Evolutionary conservation across 140 eudicot genomes (phyloP).

Genomic region (Cichorium intybus): DNA sequence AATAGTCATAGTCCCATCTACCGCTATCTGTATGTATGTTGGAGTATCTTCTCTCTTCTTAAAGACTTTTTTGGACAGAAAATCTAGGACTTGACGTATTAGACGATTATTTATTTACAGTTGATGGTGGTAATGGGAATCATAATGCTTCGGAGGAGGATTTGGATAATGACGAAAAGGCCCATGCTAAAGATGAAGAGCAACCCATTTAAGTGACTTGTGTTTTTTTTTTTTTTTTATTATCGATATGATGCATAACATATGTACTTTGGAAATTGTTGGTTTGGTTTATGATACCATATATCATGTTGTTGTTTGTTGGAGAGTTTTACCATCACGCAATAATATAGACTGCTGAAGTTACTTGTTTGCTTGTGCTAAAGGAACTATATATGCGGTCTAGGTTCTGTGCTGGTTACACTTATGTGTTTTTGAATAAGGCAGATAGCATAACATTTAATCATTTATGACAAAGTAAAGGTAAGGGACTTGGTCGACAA

Average conservation of each 20-base stretch:
- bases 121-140: conserved; percentile 28
- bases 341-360: conserved; percentile 20
- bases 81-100: neutral
- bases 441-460: too few relatives aligned
- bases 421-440: too few relatives aligned
- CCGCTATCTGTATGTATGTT: neutral
- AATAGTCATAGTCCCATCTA: neutral
- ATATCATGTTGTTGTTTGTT: conserved; percentile 24
- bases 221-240: conserved; percentile 14
- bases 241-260: conserved; percentile 21
- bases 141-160: conserved; percentile 30
- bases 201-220: conserved; percentile 20
- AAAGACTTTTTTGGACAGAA: too few relatives aligned
- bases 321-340: conserved; percentile 21
- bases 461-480: too few relatives aligned
- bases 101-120: conserved; percentile 16
- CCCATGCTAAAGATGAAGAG: conserved; percentile 32
- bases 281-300: conserved; percentile 22
- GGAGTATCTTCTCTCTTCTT: neutral
- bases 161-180: conserved; percentile 31
- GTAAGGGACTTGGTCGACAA: too few relatives aligned
- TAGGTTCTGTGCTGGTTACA: too few relatives aligned
- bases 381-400: too few relatives aligned
- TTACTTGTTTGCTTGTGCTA: conserved; percentile 14
- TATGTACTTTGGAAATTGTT: conserved; percentile 23